These are phyloP conservation scores for Monilinia fructigena DNA, from an alignment of 2,329 filamentous ascomycete genomes.

Conservation along the genomic window DNA sequence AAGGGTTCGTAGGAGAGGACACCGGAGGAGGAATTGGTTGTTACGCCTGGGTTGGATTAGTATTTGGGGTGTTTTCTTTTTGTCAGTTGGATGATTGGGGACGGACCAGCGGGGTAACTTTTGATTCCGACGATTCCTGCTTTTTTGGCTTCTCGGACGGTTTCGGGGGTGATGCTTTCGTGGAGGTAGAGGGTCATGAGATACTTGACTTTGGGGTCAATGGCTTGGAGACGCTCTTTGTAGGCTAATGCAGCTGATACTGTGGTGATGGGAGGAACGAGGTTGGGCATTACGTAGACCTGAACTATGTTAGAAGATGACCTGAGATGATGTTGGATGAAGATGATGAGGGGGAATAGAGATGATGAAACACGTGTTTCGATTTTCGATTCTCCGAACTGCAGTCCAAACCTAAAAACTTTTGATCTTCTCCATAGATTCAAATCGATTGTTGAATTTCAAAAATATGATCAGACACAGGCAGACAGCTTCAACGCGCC, in stretches of 20 bases:
- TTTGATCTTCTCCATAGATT: not conserved
- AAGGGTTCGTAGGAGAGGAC: constrained; percentile 68
- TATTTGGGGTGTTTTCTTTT: constrained; percentile 50
- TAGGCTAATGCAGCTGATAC: constrained; percentile 64
- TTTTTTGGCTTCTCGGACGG: constrained; percentile 30
- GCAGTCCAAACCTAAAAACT: not conserved
- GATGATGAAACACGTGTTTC: not conserved
- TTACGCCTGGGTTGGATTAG: constrained; percentile 51
- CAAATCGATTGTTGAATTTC: not conserved
- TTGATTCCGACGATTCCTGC: constrained; percentile 30
- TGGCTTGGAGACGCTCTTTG: constrained; percentile 56
- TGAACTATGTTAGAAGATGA: constrained; percentile 34
- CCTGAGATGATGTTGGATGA: constrained; percentile 35
- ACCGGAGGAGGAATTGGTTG: constrained; percentile 67
- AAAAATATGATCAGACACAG: not conserved
- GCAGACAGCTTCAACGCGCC: not conserved
- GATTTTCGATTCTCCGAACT: not conserved
- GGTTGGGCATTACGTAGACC: constrained; percentile 51
- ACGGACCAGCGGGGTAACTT: constrained; percentile 27
- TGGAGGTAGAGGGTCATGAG: constrained; percentile 65
- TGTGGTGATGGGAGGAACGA: constrained; percentile 58
- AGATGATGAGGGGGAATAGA: not conserved
- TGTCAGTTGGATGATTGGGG: not conserved
- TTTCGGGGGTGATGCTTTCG: constrained; percentile 27
- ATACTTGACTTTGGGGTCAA: constrained; percentile 62